Conservation (phyloP, 2,329 filamentous ascomycete genomes). For the Acarospora socialis region DNA sequence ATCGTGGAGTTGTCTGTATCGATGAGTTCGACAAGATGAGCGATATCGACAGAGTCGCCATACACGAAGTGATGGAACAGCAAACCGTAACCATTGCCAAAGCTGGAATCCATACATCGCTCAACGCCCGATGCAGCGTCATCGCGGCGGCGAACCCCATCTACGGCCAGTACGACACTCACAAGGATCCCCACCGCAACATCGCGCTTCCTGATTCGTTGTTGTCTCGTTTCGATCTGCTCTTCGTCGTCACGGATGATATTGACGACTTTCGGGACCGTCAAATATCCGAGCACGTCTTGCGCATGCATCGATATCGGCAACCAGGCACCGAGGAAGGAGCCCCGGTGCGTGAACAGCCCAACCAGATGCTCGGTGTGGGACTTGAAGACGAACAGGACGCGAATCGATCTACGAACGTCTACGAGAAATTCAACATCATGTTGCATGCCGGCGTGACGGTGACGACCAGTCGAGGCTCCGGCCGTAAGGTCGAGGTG, state of each 20-base stretch:
- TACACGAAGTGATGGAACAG: conserved; percentile 99
- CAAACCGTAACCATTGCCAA: conserved; percentile 99
- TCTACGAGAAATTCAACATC: conserved; percentile 90
- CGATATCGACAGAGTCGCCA: conserved; percentile 91
- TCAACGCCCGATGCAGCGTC: conserved; percentile 94
- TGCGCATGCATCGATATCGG: conserved; percentile 93
- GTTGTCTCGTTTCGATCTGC: conserved; percentile 91
- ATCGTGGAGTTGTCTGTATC: conserved; percentile 94
- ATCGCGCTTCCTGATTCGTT: conserved; percentile 94
- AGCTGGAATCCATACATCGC: conserved; percentile 90
- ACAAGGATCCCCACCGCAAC: conserved; percentile 98
- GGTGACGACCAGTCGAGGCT: conserved; percentile 56
- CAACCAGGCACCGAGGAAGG: conserved; percentile 88
- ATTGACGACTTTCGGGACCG: conserved; percentile 89
- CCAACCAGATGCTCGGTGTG: conserved; percentile 71
- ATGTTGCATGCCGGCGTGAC: conserved; percentile 92
- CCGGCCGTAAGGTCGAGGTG: conserved; percentile 67
- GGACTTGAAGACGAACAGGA: conserved; percentile 64
- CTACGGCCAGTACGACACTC: conserved; percentile 94
- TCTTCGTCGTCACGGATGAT: conserved; percentile 96
- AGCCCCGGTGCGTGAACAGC: conserved; percentile 80
- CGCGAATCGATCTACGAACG: conserved; percentile 62
- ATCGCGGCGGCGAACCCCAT: conserved; percentile 94
- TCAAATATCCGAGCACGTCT: conserved; percentile 85
- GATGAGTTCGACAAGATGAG: conserved; percentile 99